Evolutionary conservation across 495 filamentous ascomycete genomes (phyloP).

Genomic region (Penicillium goetzii): DNA sequence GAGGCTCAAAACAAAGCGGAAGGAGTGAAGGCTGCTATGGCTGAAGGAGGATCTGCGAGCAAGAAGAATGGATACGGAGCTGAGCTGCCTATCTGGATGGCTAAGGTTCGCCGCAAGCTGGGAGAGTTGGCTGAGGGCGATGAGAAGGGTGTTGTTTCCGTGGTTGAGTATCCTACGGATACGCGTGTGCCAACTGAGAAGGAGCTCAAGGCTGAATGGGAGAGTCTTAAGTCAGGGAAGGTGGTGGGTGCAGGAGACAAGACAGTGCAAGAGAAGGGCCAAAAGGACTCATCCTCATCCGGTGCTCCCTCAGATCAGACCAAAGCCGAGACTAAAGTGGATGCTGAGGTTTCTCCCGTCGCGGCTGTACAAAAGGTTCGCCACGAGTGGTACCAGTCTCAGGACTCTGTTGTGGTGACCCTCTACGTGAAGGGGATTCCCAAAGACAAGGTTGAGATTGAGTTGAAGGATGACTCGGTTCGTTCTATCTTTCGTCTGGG

Average conservation of each 20-base stretch:
- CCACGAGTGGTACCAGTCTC: conserved; percentile 81
- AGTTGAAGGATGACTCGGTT: conserved; percentile 61
- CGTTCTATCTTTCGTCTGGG: not conserved
- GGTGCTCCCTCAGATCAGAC: conserved; percentile 10
- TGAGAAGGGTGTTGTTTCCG: conserved; percentile 57
- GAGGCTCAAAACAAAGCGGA: conserved; percentile 45
- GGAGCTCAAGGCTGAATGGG: conserved; percentile 40
- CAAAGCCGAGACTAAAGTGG: not conserved
- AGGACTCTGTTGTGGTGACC: conserved; percentile 65
- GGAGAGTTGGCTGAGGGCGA: conserved; percentile 63
- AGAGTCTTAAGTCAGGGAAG: conserved; percentile 34
- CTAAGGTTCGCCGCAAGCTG: conserved; percentile 56
- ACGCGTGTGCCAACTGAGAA: conserved; percentile 50
- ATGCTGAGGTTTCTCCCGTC: not conserved
- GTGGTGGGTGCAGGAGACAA: conserved; percentile 24
- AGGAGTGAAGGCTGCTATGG: conserved; percentile 40
- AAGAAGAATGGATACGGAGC: conserved; percentile 61
- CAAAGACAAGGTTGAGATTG: conserved; percentile 61
- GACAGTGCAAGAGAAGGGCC: conserved; percentile 11
- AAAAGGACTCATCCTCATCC: conserved; percentile 5
- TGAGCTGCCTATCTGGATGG: conserved; percentile 62
- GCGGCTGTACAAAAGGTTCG: conserved; percentile 57
- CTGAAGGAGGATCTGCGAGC: conserved; percentile 11
- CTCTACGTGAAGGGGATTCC: conserved; percentile 74
- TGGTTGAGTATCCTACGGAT: conserved; percentile 65